These are phyloP conservation scores for Leishmania mexicana DNA, from an alignment of 208 protist species.

Conservation along the genomic window DNA sequence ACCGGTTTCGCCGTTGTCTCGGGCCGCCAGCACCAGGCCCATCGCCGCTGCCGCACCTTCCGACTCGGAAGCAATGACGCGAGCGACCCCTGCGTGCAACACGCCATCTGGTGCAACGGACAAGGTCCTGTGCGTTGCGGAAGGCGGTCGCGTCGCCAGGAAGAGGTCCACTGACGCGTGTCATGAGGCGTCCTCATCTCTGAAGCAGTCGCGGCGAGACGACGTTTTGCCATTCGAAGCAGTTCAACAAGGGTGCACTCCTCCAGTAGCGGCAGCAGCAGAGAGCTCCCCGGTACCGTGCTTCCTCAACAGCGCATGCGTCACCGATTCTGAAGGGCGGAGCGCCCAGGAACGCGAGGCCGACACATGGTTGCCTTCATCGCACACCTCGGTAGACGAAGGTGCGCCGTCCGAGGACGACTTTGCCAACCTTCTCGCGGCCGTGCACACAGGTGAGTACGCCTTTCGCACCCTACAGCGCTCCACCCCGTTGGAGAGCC, in stretches of 20 bases:
- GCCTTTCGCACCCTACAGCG: conserved; percentile 33
- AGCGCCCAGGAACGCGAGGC: not conserved
- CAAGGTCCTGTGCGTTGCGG: not conserved
- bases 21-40: not conserved
- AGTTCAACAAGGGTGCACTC: not conserved
- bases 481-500: conserved; percentile 16
- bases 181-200: not conserved
- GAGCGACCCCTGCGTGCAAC: not conserved
- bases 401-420: conserved; percentile 2
- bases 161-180: not conserved
- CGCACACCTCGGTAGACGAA: not conserved
- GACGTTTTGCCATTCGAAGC: too few species aligned
- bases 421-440: conserved; percentile 11
- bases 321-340: not conserved
- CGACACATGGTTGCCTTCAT: not conserved
- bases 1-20: not conserved
- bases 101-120: not conserved
- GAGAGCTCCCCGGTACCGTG: not conserved
- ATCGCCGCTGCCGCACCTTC: not conserved
- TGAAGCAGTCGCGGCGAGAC: not conserved
- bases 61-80: not conserved
- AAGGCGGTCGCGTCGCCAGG: not conserved
- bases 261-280: not conserved
- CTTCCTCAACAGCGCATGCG: not conserved
- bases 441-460: conserved; percentile 8